Base-by-base conservation (phyloP, 352 stramenopile genomes). In the Phytophthora fragariaefolia region DNA sequence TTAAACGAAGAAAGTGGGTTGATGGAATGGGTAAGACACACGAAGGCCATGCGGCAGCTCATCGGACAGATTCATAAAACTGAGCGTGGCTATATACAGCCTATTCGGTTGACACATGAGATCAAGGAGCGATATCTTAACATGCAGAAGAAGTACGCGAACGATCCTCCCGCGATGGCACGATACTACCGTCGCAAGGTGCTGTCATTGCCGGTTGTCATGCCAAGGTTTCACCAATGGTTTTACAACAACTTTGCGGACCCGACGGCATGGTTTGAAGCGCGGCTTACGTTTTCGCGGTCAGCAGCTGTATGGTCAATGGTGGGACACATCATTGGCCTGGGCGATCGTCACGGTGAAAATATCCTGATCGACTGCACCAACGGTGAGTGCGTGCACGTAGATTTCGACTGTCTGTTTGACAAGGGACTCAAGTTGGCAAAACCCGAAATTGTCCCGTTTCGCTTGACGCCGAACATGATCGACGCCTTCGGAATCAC, bases 361-460 rank as follows among this genome's bases (percentile, higher is more conserved):
- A 99, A 99, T 73, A 99, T 99, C 67, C 76, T 99, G 13, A 96
- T 99, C 34, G 97, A 99, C 75, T 98, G 86, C 50, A 95, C 78
- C 15, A 98, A 85, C 55, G 98, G 98, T 38, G 98, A 99, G 81
- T 99, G 96, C 63, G 97, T 99, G 10, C 98, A 99, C 80, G 98
- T 99, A 49, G 98, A 99, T 76, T 99, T 99, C 82, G 97, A 99
- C 75, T 99, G 98, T 69, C 90, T 99, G 49, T 99, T 99, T 73
- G 98, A 99, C 77, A 99, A 99, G 71, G 98, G 97, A 6, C 82
- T 99, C 5, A 91, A 95, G 65, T 81, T 99, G 10, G 85, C 89
- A 12, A 92, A 91, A 46, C 98, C 98, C 4, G 98, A 99, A 81
- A 97, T 99, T 49, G 98, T 99, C 42, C 98, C 98, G 1, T 99